Base-by-base conservation (phyloP, 495 filamentous ascomycete genomes). In the Glonium stellatum region DNA sequence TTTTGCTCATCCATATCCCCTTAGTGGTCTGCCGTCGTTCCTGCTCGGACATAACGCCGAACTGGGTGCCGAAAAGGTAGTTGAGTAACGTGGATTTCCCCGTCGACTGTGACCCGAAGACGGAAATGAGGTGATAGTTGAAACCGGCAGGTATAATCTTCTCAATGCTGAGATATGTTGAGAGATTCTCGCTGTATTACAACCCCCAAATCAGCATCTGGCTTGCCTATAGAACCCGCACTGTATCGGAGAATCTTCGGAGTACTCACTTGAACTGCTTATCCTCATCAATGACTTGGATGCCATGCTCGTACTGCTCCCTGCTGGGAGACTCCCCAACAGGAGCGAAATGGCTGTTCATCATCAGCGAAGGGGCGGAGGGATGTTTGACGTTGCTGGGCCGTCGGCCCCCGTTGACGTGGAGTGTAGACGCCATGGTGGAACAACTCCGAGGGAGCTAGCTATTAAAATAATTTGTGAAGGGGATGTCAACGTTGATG, bases 1-100 rank as follows among this genome's bases (percentile, higher is more conserved):
- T 97, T 73, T 95, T 95, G 57, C 91, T 95, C 84, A 98, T 84
- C 93, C 93, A 98, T 71, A 97, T 98, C 66, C 93, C 93, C 78
- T 97, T 98, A 41, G 93, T 98, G 0, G 93, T 98, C 78, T 98
- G 93, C 63, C 88, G 83, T 55, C 93, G 84, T 67, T 95, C 89
- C 59, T 76, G 60, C 75, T 97, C 93, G 60, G 89, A 87, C 93
- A 98, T 98, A 57, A 97, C 92, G 48, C 87, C 89, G 78, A 98
- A 98, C 58, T 92, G 79, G 49, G 93, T 98, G 54, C 90, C 90
- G 71, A 98, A 98, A 35, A 98, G 82, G 74, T 92, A 80, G 76
- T 98, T 98, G 59, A 98, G 85, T 19, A 98, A 80, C 25, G 93
- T 98, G 13, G 92, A 97, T 78, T 98, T 98, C 56, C 93, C 93